Percentiles rank a stretch among this genome's conserved stretches.
Conservation (phyloP, 805 yeast genomes). For the Kluyveromyces lactis region DNA sequence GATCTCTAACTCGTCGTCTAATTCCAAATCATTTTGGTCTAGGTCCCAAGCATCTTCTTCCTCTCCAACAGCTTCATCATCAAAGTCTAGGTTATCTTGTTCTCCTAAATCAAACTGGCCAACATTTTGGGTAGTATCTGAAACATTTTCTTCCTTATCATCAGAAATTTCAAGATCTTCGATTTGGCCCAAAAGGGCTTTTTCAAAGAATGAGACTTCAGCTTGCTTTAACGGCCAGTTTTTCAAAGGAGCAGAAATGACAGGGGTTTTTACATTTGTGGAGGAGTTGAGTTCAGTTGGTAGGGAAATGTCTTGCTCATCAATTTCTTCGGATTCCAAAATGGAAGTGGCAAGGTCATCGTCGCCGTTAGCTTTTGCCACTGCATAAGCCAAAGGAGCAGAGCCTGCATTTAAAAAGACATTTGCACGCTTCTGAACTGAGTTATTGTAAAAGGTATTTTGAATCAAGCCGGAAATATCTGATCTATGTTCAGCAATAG, state of each 20-base stretch:
- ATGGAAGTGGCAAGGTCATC: conserved; percentile 66
- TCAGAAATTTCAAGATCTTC: conserved; percentile 51
- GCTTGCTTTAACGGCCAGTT: conserved; percentile 83
- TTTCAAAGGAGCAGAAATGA: conserved; percentile 34
- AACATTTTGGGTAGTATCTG: conserved; percentile 15
- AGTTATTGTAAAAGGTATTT: conserved; percentile 70
- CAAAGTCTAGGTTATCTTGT: conserved; percentile 35
- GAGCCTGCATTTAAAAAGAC: conserved; percentile 73
- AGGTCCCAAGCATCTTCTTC: conserved; percentile 75
- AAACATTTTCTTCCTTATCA: conserved; percentile 19
- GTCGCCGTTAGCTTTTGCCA: conserved; percentile 82
- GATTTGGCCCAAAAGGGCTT: conserved; percentile 69
- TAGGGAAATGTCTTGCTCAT: conserved; percentile 53
- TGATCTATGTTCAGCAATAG: conserved; percentile 82
- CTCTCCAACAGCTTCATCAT: conserved; percentile 40
- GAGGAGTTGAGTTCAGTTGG: conserved; percentile 42
- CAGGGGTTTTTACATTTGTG: conserved; percentile 40
- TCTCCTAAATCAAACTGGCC: conserved; percentile 19
- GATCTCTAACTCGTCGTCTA: conserved; percentile 51
- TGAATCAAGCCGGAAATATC: conserved; percentile 74
- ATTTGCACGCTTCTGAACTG: conserved; percentile 64
- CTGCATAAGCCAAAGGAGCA: conserved; percentile 82
- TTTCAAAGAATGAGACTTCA: conserved; percentile 73
- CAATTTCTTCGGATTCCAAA: conserved; percentile 59
- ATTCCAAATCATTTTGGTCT: conserved; percentile 72